A percentile compares a stretch with the other conserved stretches of the same genome.
These are phyloP conservation scores for Favolaschia claudopus DNA, from an alignment of 768 basidiomycete species.

Conservation along the genomic window DNA sequence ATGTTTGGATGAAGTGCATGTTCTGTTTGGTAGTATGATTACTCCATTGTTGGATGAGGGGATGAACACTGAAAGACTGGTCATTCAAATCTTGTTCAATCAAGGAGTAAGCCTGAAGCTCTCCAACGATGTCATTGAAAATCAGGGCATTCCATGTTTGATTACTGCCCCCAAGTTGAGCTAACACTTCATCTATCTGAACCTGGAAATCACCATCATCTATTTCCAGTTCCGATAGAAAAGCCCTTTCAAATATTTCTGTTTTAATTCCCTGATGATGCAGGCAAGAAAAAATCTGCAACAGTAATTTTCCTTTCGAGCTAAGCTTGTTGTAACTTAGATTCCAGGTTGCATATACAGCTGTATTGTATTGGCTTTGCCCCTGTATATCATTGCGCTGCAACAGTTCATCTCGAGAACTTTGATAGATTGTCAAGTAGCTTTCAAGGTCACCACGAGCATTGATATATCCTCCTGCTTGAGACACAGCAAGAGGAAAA, in stretches of 20 bases:
- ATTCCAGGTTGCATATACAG: too few species aligned
- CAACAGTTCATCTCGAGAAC: not conserved
- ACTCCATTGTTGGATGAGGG: not conserved
- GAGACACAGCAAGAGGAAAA: not conserved
- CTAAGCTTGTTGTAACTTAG: slow-evolving; percentile 5
- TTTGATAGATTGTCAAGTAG: not conserved
- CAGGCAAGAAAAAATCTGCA: not conserved
- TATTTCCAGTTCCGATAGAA: not conserved
- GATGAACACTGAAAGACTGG: not conserved
- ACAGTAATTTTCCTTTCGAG: not conserved
- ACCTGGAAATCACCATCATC: not conserved
- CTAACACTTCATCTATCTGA: not conserved
- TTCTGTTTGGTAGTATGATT: not conserved
- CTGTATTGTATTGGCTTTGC: too few species aligned
- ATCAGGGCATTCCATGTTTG: not conserved
- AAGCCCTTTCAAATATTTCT: not conserved
- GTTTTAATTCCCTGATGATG: not conserved
- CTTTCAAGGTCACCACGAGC: not conserved
- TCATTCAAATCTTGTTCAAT: not conserved
- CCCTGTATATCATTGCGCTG: not conserved
- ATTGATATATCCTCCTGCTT: slow-evolving; percentile 1
- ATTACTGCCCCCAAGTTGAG: not conserved
- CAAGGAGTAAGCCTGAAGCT: slow-evolving; percentile 3
- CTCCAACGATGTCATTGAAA: not conserved
- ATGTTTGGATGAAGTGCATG: not conserved